Percentiles rank a stretch among this genome's conserved stretches.
Conservation (phyloP, 2,329 filamentous ascomycete species). For the Diaporthe nobilis region DNA sequence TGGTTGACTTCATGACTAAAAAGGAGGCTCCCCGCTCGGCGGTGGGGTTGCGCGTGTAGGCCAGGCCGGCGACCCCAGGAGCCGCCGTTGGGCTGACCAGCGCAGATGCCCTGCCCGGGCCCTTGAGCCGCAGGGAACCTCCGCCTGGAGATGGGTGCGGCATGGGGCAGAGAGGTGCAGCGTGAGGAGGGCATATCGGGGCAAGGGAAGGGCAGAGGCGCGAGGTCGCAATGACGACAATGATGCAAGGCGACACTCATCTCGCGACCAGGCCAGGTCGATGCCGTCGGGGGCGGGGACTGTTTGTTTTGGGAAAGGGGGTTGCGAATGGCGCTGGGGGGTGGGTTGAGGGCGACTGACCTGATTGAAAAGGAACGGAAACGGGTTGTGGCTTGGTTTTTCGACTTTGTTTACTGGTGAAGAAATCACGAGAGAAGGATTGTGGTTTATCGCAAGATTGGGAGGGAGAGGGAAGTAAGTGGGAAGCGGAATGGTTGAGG, state of each 20-base stretch:
- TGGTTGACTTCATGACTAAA: slow-evolving; percentile 49
- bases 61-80: slow-evolving; percentile 42
- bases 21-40: slow-evolving; percentile 49
- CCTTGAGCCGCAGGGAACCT: not conserved
- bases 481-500: slow-evolving; percentile 41
- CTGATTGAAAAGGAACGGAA: slow-evolving; percentile 37
- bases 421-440: slow-evolving; percentile 38
- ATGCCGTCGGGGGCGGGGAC: slow-evolving; percentile 36
- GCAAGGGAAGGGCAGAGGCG: slow-evolving; percentile 23
- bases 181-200: slow-evolving; percentile 27
- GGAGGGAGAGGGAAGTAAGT: slow-evolving; percentile 39
- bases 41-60: slow-evolving; percentile 49
- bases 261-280: slow-evolving; percentile 38
- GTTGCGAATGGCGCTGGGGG: slow-evolving; percentile 10
- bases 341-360: slow-evolving; percentile 37
- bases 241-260: slow-evolving; percentile 36
- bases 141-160: slow-evolving; percentile 16
- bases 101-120: slow-evolving; percentile 2
- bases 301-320: slow-evolving; percentile 37
- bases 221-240: slow-evolving; percentile 41
- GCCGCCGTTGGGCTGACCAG: slow-evolving; percentile 35
- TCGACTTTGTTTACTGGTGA: slow-evolving; percentile 25
- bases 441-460: slow-evolving; percentile 41
- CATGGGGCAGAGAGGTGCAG: slow-evolving; percentile 14
- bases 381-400: slow-evolving; percentile 18